Evolutionary conservation across 345 rosid genomes (phyloP).

Genomic region (Microcos paniculata): DNA sequence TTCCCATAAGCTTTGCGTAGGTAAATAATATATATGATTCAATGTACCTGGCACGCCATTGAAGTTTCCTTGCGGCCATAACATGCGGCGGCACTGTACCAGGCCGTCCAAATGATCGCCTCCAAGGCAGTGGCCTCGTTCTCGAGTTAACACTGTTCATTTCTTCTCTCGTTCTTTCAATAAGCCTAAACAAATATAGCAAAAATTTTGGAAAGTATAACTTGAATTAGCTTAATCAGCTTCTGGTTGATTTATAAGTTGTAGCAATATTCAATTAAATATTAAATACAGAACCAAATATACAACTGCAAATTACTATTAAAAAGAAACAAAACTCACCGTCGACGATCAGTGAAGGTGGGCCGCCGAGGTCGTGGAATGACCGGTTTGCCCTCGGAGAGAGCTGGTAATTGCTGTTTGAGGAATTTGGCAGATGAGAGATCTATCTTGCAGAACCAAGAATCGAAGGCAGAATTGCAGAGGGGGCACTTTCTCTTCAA

Average conservation of each 20-base stretch:
- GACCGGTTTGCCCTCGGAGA: conserved; percentile 20
- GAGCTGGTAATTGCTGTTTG: conserved; percentile 38
- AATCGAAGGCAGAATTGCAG: conserved; percentile 60
- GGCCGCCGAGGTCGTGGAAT: not conserved
- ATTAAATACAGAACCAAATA: not conserved
- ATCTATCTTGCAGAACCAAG: conserved; percentile 48
- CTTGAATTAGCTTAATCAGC: not conserved
- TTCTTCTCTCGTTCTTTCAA: conserved; percentile 38
- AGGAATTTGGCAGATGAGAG: conserved; percentile 32
- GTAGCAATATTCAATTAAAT: too few relatives aligned
- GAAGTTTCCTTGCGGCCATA: conserved; percentile 55
- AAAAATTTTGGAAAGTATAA: not conserved
- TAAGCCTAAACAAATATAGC: conserved; percentile 25
- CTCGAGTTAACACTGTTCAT: conserved; percentile 20
- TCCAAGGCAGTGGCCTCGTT: conserved; percentile 54
- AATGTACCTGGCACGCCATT: conserved; percentile 73
- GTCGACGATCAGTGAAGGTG: conserved; percentile 25
- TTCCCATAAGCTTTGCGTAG: not conserved
- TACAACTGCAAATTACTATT: not conserved
- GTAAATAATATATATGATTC: not conserved
- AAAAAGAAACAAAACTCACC: conserved; percentile 26
- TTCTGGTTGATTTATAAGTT: not conserved
- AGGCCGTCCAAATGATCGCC: conserved; percentile 61
- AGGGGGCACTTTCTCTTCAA: conserved; percentile 71
- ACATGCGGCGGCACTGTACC: conserved; percentile 46